Evolutionary conservation across 2,329 filamentous ascomycete genomes (phyloP).

Genomic region (Keithomyces neogunnii): DNA sequence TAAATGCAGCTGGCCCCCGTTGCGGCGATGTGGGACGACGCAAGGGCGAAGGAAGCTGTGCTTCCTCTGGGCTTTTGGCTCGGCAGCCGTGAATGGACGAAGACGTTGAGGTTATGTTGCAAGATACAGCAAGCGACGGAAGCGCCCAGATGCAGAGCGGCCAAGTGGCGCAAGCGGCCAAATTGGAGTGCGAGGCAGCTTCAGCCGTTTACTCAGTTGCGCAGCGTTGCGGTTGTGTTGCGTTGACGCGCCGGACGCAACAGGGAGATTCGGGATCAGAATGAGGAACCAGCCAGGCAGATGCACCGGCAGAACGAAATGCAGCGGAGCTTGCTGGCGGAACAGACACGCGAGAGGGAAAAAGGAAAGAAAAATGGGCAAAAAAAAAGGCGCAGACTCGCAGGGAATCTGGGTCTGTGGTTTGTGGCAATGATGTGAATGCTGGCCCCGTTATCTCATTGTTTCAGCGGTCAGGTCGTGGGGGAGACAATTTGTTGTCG

Average conservation of each 20-base stretch:
- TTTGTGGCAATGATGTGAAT: slow-evolving; percentile 22
- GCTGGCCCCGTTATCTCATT: slow-evolving; percentile 34
- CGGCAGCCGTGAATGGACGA: neutral
- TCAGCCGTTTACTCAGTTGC: slow-evolving; percentile 5
- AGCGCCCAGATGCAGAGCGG: slow-evolving; percentile 1
- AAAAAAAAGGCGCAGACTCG: slow-evolving; percentile 7
- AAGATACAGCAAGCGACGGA: neutral
- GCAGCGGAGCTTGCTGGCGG: neutral
- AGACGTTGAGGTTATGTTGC: neutral
- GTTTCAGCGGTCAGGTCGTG: slow-evolving; percentile 22
- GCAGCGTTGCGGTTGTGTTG: slow-evolving; percentile 3
- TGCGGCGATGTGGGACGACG: neutral
- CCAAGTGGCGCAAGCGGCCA: slow-evolving; percentile 1
- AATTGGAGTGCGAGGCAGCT: neutral
- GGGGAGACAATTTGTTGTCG: slow-evolving; percentile 22
- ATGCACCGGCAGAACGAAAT: no score
- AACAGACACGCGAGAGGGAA: neutral
- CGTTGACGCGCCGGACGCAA: slow-evolving; percentile 4
- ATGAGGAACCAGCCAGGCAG: neutral
- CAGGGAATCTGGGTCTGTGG: slow-evolving; percentile 12
- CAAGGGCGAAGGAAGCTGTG: neutral
- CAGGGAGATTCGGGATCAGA: neutral
- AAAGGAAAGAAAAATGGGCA: neutral
- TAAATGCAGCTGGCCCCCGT: slow-evolving; percentile 6
- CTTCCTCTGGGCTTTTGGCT: neutral